Evolutionary conservation across 2,329 filamentous ascomycete species (phyloP).

Genomic region (Didymella pinodella): DNA sequence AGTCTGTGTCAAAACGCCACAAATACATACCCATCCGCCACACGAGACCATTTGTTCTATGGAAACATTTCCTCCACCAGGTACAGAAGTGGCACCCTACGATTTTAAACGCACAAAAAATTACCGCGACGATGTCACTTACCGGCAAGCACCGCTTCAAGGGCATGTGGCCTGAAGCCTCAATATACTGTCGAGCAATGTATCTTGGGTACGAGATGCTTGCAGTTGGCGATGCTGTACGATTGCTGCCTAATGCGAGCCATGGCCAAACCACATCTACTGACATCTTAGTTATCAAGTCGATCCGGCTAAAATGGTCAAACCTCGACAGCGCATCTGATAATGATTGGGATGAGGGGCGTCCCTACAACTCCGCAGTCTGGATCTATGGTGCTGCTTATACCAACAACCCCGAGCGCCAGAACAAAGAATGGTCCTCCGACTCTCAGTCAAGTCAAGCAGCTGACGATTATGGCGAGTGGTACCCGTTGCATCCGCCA

Average conservation of each 20-base stretch:
- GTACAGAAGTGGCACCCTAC: slow-evolving; percentile 61
- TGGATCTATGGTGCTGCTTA: slow-evolving; percentile 61
- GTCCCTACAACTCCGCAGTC: slow-evolving; percentile 57
- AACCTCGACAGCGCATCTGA: slow-evolving; percentile 58
- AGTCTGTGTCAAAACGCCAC: slow-evolving; percentile 61
- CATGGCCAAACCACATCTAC: slow-evolving; percentile 44
- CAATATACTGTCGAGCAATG: slow-evolving; percentile 62
- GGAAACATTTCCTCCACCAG: slow-evolving; percentile 58
- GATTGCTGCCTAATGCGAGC: slow-evolving; percentile 50
- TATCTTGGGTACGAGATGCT: slow-evolving; percentile 66
- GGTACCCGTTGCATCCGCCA: slow-evolving; percentile 60
- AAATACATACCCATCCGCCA: slow-evolving; percentile 63
- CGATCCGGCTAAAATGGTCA: slow-evolving; percentile 60
- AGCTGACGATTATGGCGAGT: slow-evolving; percentile 56
- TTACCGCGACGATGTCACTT: slow-evolving; percentile 62
- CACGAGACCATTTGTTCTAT: slow-evolving; percentile 64
- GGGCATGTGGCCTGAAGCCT: slow-evolving; percentile 63
- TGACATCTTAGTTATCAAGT: slow-evolving; percentile 63
- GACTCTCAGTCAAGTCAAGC: slow-evolving; percentile 30
- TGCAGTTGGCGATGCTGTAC: slow-evolving; percentile 62
- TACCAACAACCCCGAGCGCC: slow-evolving; percentile 48
- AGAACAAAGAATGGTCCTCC: slow-evolving; percentile 37
- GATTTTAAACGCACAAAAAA: slow-evolving; percentile 61
- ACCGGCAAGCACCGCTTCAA: slow-evolving; percentile 61
- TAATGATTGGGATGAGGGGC: slow-evolving; percentile 55